Evolutionary conservation across 169 alveolate genomes (phyloP).

Genomic region (Plasmodium coatneyi): DNA sequence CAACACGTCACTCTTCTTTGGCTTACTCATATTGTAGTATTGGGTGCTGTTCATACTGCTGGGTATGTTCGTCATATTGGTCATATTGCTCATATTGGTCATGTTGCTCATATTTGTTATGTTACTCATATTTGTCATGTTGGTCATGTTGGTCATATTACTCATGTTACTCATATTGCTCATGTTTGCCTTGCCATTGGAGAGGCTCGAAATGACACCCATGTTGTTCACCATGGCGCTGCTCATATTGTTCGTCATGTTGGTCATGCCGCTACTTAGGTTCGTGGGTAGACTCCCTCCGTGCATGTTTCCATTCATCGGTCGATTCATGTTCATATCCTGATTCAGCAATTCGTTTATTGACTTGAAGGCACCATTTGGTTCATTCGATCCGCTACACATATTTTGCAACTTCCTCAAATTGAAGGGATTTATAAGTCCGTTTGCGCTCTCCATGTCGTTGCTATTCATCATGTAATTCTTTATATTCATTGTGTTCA

Average conservation of each 20-base stretch:
- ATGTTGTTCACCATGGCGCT: background rate
- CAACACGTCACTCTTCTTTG: background rate
- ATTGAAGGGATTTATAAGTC: conserved; percentile 10
- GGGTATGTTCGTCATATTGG: background rate
- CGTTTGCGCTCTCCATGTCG: conserved; percentile 1
- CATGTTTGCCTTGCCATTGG: background rate
- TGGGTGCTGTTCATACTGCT: background rate
- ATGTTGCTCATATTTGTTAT: background rate
- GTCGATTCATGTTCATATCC: conserved; percentile 22
- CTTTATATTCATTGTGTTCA: conserved; percentile 21
- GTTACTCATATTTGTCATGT: background rate
- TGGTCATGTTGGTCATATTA: background rate
- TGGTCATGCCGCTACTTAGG: background rate
- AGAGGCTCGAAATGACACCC: background rate
- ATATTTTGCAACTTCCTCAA: conserved; percentile 15
- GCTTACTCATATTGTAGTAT: conserved; percentile 2
- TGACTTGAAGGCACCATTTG: conserved; percentile 1
- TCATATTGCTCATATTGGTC: background rate
- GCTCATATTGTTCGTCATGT: background rate
- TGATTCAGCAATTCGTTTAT: conserved; percentile 11
- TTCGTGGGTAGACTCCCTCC: background rate
- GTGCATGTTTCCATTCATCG: conserved; percentile 2
- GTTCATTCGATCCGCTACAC: background rate
- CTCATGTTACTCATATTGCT: background rate
- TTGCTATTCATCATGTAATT: conserved; percentile 7